Percentiles rank a stretch among this genome's conserved stretches.
Conservation (phyloP, 345 rosid genomes). For the Geranium brycei region DNA sequence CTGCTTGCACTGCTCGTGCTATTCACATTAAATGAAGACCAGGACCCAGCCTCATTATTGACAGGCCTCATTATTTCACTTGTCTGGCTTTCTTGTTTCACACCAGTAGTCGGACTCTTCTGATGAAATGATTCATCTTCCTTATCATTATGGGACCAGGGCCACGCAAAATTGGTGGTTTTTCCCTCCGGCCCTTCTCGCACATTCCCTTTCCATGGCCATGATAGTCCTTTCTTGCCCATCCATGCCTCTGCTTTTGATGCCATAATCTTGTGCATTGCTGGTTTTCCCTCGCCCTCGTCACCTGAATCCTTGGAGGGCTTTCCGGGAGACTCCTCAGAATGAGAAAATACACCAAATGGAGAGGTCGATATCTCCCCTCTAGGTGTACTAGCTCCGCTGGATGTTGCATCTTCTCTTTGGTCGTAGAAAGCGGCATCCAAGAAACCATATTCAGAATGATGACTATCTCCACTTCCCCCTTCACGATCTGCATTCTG, state of each 20-base stretch:
- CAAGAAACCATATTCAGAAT: conserved; percentile 48
- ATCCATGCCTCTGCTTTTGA: conserved; percentile 87
- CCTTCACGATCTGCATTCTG: conserved; percentile 45
- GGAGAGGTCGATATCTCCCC: conserved; percentile 48
- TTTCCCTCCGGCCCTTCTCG: conserved; percentile 48
- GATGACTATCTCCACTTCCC: conserved; percentile 65
- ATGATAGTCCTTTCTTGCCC: conserved; percentile 66
- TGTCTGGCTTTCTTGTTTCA: conserved; percentile 34
- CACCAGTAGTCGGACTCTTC: conserved; percentile 25
- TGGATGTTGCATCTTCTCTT: conserved; percentile 73
- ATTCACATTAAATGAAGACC: conserved; percentile 74
- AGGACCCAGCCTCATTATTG: conserved; percentile 62
- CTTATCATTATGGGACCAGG: conserved; percentile 49
- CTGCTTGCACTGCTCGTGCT: conserved; percentile 93
- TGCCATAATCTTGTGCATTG: conserved; percentile 54
- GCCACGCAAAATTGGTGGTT: conserved; percentile 36
- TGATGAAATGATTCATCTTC: conserved; percentile 34
- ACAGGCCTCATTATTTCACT: conserved; percentile 38
- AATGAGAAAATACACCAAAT: conserved; percentile 45
- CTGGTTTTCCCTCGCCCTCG: conserved; percentile 61
- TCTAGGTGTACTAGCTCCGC: conserved; percentile 88
- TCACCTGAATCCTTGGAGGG: conserved; percentile 48
- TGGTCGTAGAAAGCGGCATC: conserved; percentile 42
- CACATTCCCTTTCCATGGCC: conserved; percentile 96
- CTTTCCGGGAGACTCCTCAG: conserved; percentile 35